These are phyloP conservation scores for Melanomma pulvis-pyrius DNA, from an alignment of 495 filamentous ascomycete species.

Conservation along the genomic window DNA sequence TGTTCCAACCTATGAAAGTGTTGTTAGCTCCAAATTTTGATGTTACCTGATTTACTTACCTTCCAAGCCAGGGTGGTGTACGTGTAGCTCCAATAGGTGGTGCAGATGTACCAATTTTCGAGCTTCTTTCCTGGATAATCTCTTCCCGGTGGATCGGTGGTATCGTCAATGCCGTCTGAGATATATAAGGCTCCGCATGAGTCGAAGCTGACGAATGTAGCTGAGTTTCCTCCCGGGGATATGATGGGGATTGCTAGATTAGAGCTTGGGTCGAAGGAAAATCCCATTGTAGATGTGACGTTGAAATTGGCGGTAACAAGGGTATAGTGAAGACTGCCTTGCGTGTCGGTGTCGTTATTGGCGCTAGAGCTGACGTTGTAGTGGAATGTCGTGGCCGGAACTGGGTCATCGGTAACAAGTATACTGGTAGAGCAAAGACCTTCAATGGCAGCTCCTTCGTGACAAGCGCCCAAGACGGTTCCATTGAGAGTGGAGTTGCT, in stretches of 20 bases:
- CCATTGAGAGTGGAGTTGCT: conserved; percentile 44
- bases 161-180: neutral
- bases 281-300: conserved; percentile 46
- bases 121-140: neutral
- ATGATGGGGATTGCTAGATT: conserved; percentile 58
- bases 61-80: conserved; percentile 57
- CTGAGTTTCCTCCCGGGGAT: conserved; percentile 40
- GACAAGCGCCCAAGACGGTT: conserved; percentile 53
- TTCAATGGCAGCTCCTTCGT: conserved; percentile 60
- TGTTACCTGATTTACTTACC: conserved; percentile 27
- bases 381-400: neutral
- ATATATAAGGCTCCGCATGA: conserved; percentile 32
- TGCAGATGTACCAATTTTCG: conserved; percentile 58
- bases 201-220: conserved; percentile 50
- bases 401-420: conserved; percentile 10
- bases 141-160: conserved; percentile 43
- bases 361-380: conserved; percentile 37
- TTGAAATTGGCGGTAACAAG: conserved; percentile 39
- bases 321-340: conserved; percentile 40
- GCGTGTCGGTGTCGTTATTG: conserved; percentile 39
- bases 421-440: conserved; percentile 50
- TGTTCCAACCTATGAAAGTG: conserved; percentile 21
- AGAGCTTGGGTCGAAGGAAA: conserved; percentile 48
- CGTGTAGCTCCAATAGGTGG: conserved; percentile 54
- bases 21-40: no score